Conservation (phyloP, 257 asterid species). For the Ocimum tenuiflorum region DNA sequence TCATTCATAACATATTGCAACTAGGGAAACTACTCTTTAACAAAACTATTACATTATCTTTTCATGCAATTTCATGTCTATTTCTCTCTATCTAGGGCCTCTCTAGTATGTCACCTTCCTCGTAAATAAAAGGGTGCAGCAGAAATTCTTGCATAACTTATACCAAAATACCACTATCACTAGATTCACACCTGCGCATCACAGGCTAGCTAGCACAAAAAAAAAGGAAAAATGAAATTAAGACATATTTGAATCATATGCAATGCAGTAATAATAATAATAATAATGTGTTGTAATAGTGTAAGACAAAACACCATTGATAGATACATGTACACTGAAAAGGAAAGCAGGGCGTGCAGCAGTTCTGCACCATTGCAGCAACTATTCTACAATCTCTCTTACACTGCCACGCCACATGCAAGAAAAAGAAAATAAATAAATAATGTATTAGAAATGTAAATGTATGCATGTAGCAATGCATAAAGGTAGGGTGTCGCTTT, state of each 20-base stretch:
- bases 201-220: not conserved
- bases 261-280: too few species aligned
- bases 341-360: slow-evolving; percentile 33
- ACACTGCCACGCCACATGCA: slow-evolving; percentile 64
- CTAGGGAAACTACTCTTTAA: not conserved
- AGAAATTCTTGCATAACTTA: not conserved
- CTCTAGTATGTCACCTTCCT: too few species aligned
- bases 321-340: not conserved
- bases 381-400: slow-evolving; percentile 29
- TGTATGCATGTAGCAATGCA: not conserved
- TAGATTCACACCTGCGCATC: not conserved
- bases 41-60: not conserved
- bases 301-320: slow-evolving; percentile 11
- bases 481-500: slow-evolving; percentile 32
- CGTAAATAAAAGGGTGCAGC: too few species aligned
- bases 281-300: not conserved
- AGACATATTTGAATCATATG: too few species aligned
- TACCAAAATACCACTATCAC: not conserved
- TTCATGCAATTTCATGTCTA: not conserved
- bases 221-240: too few species aligned
- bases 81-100: not conserved
- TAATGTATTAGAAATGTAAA: not conserved
- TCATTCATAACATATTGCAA: not conserved
- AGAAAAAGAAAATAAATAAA: not conserved
- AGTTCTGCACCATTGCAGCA: slow-evolving; percentile 26